Base-by-base conservation (phyloP, 2,329 filamentous ascomycete species). In the Calonectria pseudoturangicola region DNA sequence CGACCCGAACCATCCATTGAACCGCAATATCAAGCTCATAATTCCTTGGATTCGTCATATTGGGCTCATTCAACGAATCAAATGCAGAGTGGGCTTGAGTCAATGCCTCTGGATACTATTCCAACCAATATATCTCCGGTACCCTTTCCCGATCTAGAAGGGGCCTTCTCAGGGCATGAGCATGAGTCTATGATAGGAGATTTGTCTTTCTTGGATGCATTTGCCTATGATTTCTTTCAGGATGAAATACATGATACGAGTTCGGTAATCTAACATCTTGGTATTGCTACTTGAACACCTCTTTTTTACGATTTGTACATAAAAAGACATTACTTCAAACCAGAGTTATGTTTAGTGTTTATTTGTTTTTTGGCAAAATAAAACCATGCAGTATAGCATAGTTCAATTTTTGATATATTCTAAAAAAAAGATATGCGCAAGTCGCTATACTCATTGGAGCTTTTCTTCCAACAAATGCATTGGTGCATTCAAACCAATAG, bases 191-290 rank as follows among this genome's bases (percentile, higher is more conserved):
- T 41, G 54, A 2, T 60, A 27, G 54, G 36, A 6, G 54, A 60
- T 27, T 60, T 60, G 33, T 60, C 54, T 5, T 60, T 60, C 15
- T 60, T 60, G 54, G 54, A 60, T 10, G 8, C 54, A 16, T 60
- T 41, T 21, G 54, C 36, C 4, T 60, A 60, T 10, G 54, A 60
- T 25, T 60, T 60, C 15, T 60, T 60, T 16, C 33, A 16, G 4
- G 21, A 33, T 8, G 54, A 60, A 18, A 39, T 60, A 4, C 21
- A 60, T 41, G 21, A 7, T 18, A 21, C 41, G 1, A 60, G 15
- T 60, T 25, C 12, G 15, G 3, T 13, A 1, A 25, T 41, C 3
- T 60, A 39, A 18, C 25, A 15, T 7, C 10, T 13, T 36, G 2
- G 33, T 36, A 36, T 9, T 9, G 10, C 7, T 3, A 36, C 10